Conservation (phyloP, 768 basidiomycete species). For the Panellus pusillus region DNA sequence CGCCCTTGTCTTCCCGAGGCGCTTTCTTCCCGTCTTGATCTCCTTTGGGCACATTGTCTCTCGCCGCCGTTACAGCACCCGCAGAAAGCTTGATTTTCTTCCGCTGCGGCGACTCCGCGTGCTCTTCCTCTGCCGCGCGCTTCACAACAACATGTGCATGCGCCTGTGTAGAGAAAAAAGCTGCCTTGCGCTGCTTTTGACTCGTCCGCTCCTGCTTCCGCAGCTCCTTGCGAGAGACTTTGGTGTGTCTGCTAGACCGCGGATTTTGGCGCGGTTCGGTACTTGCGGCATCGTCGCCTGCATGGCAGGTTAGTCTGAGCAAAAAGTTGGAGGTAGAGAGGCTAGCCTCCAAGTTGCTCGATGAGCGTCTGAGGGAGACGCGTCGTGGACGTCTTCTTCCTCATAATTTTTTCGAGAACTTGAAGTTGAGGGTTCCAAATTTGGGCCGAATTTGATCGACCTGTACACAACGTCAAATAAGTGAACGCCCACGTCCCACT, state of each 20-base stretch:
- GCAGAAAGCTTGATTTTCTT: slow-evolving; percentile 47
- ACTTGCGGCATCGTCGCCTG: slow-evolving; percentile 19
- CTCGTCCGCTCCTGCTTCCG: slow-evolving; percentile 62
- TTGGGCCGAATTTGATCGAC: neutral
- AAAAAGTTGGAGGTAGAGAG: neutral
- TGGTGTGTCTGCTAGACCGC: slow-evolving; percentile 20
- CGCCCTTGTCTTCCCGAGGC: neutral
- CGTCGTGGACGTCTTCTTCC: slow-evolving; percentile 40
- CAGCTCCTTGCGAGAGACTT: slow-evolving; percentile 51
- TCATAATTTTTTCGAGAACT: slow-evolving; percentile 9
- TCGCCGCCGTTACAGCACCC: neutral
- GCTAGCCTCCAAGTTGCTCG: slow-evolving; percentile 30
- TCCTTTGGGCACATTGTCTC: neutral
- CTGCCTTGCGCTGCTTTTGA: slow-evolving; percentile 63
- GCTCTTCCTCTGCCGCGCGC: slow-evolving; percentile 47
- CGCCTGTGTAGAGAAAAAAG: slow-evolving; percentile 44
- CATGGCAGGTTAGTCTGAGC: neutral
- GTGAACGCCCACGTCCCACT: slow-evolving; percentile 9
- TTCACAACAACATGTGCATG: slow-evolving; percentile 20
- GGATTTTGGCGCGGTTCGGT: slow-evolving; percentile 16
- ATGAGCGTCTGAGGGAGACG: slow-evolving; percentile 35
- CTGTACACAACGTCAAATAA: slow-evolving; percentile 2
- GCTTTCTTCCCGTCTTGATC: neutral
- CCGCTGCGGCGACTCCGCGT: slow-evolving; percentile 43
- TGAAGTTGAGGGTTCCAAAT: neutral